A percentile compares a stretch with the other conserved stretches of the same genome.
phyloP scores from a whole-genome alignment of 768 basidiomycete genomes.

The Mycena crocata region DNA sequence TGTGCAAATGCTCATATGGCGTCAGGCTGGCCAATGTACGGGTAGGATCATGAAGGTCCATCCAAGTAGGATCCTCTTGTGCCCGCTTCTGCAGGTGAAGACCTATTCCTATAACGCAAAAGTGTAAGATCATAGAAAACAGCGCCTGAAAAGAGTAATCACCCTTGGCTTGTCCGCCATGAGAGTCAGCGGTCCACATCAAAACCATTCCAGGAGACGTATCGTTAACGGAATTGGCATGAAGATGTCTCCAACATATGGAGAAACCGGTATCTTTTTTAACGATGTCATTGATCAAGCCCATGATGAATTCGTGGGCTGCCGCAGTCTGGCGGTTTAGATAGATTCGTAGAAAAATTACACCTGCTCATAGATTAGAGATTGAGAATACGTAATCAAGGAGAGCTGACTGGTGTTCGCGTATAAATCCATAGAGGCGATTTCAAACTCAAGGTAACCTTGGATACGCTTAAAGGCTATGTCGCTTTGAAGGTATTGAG shows the following conservation, averaged over 20 bases:
- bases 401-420: too few relatives aligned
- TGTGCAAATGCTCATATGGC: slow-evolving; percentile 22
- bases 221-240: background rate
- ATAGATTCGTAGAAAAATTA: slow-evolving; percentile 28
- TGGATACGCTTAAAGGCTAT: background rate
- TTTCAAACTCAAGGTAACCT: slow-evolving; percentile 1
- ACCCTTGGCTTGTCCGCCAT: slow-evolving; percentile 31
- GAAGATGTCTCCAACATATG: slow-evolving; percentile 30
- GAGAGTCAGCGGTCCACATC: slow-evolving; percentile 14
- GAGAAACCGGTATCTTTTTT: slow-evolving; percentile 13
- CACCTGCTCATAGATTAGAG: too few relatives aligned
- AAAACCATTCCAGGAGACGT: slow-evolving; percentile 10
- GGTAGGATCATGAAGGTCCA: slow-evolving; percentile 12
- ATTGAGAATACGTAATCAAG: too few relatives aligned
- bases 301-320: slow-evolving; percentile 25
- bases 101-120: slow-evolving; percentile 7
- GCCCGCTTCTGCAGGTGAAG: background rate
- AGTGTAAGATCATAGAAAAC: background rate
- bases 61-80: background rate
- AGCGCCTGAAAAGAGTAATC: background rate
- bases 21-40: background rate
- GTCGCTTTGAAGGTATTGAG: slow-evolving; percentile 5
- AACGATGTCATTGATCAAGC: slow-evolving; percentile 22
- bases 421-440: too few relatives aligned
- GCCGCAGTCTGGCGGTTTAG: slow-evolving; percentile 30